Evolutionary conservation across 139 green algal species (phyloP), one percentile per base, ranked within the genome.

Genomic region (Chlamydomonas urium): DNA sequence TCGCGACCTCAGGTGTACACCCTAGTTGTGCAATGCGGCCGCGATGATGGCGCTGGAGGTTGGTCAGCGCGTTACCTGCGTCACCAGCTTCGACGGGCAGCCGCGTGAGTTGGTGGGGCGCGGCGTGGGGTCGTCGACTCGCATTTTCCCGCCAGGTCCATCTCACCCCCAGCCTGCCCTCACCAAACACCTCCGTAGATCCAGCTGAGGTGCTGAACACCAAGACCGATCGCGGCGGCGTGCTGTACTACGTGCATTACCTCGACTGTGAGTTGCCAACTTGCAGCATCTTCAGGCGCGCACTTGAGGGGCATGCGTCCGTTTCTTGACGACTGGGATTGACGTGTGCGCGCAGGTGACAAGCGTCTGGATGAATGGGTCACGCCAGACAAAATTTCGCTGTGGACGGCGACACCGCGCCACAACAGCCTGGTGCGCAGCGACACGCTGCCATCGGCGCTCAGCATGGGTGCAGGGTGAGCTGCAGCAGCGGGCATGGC

Each of bases 291-390:
- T n/a, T n/a, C n/a, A n/a, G n/a, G n/a, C n/a, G n/a, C n/a, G n/a
- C n/a, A n/a, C n/a, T n/a, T n/a, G n/a, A n/a, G n/a, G n/a, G n/a
- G n/a, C n/a, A n/a, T n/a, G n/a, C n/a, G n/a, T n/a, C n/a, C n/a
- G n/a, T n/a, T n/a, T n/a, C n/a, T n/a, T n/a, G n/a, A n/a, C n/a
- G n/a, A n/a, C n/a, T n/a, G n/a, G n/a, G n/a, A n/a, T n/a, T n/a
- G n/a, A n/a, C n/a, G n/a, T n/a, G n/a, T 56, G 45, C 4, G 8
- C 65, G 17, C 76, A 92, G 86, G 84, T 34, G 90, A 97, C 75
- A 93, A 92, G 71, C 80, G 91, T 6, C 77, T 97, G 31, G 90
- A 97, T 71, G 91, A 97, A 73, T 97, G 91, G 91, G 88, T 95
- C 21, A 48, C 69, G 0, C 65, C 62, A 14, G 83, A 91, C 29